A percentile compares a stretch with the other conserved stretches of the same genome.
These are phyloP conservation scores for Brassica juncea DNA, from an alignment of 345 rosid genomes.

Conservation along the genomic window DNA sequence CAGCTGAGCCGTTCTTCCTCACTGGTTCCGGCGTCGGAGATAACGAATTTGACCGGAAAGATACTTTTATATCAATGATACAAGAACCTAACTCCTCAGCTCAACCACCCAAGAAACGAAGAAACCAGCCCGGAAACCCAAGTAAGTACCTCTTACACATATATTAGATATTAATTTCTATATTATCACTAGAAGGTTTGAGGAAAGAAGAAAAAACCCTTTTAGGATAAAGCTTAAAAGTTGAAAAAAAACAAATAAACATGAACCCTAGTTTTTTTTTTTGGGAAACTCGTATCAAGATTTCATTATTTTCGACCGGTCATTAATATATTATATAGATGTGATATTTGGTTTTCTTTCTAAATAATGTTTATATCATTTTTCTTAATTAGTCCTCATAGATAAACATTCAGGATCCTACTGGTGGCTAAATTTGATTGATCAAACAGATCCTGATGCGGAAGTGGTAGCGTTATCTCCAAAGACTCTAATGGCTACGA, in stretches of 20 bases:
- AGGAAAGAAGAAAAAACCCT: not conserved
- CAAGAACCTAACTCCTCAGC: constrained; percentile 44
- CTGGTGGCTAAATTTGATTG: not conserved
- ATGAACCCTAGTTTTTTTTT: constrained; percentile 25
- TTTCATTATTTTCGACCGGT: constrained; percentile 5
- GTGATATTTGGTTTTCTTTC: not conserved
- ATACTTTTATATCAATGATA: constrained; percentile 52
- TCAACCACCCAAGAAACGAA: constrained; percentile 63
- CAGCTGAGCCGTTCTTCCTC: constrained; percentile 39
- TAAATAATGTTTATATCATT: not conserved
- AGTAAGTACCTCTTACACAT: constrained; percentile 55
- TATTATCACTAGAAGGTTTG: constrained; percentile 10
- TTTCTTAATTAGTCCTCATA: constrained; percentile 1
- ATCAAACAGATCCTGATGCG: constrained; percentile 75
- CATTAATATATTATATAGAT: not conserved
- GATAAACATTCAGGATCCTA: not conserved
- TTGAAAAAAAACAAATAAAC: not conserved
- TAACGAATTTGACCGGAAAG: constrained; percentile 46
- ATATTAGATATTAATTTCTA: not conserved
- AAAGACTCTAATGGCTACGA: constrained; percentile 85
- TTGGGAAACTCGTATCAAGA: not conserved
- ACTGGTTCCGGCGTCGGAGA: constrained; percentile 42
- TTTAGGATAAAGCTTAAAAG: not conserved
- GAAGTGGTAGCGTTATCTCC: constrained; percentile 89
- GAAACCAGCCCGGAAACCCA: constrained; percentile 84